Conservation (phyloP, 371 early-diverging fungal genomes). For the Mucor indicus region DNA sequence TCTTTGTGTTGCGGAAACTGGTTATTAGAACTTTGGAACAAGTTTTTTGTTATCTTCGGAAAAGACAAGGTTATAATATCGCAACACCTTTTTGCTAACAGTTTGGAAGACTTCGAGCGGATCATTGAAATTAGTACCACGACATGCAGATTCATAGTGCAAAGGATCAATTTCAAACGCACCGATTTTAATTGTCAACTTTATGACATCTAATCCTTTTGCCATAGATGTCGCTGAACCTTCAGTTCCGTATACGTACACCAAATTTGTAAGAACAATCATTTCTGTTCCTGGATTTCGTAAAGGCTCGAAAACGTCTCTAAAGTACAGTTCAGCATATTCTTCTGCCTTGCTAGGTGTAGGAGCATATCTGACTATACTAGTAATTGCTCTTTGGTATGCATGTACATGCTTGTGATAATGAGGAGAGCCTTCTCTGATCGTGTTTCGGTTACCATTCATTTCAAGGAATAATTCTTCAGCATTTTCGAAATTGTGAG, state of each 20-base stretch:
- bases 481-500: no score
- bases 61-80: background rate
- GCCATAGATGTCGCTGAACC: background rate
- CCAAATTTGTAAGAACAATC: conserved; percentile 14
- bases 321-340: conserved; percentile 3
- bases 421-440: no score
- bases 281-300: conserved; percentile 3
- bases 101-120: background rate
- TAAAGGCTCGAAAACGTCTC: conserved; percentile 1
- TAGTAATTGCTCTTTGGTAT: no score
- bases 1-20: background rate
- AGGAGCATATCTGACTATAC: conserved; percentile 20
- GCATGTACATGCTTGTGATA: no score
- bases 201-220: background rate
- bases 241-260: conserved; percentile 1
- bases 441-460: no score
- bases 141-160: no score
- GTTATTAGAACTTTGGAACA: background rate
- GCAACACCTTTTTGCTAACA: background rate
- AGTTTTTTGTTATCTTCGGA: background rate
- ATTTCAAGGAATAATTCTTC: no score
- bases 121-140: no score
- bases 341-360: conserved; percentile 2
- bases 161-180: background rate
- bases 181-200: background rate